Conservation (phyloP, 2,329 filamentous ascomycete genomes). For the Eutypella sp. region DNA sequence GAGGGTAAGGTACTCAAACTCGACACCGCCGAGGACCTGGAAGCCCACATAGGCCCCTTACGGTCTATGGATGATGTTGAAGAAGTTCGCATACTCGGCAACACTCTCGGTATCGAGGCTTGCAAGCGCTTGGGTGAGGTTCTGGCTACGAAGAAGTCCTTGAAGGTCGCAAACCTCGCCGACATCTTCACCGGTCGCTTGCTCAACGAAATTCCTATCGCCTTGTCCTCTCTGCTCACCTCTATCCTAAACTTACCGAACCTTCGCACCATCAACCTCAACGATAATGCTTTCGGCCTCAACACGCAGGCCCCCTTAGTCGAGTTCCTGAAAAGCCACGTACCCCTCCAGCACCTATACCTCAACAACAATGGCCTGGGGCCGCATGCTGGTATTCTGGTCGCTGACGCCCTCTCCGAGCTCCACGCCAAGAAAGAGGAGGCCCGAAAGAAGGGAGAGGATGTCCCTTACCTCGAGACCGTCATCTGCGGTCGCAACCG, state of each 20-base stretch:
- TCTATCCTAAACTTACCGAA: slow-evolving; percentile 81
- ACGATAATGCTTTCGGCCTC: slow-evolving; percentile 96
- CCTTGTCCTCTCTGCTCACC: slow-evolving; percentile 78
- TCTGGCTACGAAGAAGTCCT: slow-evolving; percentile 75
- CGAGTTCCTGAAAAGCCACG: slow-evolving; percentile 82
- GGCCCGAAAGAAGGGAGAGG: slow-evolving; percentile 64
- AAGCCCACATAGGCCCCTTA: slow-evolving; percentile 74
- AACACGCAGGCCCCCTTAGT: slow-evolving; percentile 92
- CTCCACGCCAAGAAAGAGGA: slow-evolving; percentile 81
- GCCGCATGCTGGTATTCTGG: slow-evolving; percentile 80
- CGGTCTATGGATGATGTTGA: slow-evolving; percentile 69
- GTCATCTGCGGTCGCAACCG: slow-evolving; percentile 95
- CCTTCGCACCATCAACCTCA: slow-evolving; percentile 88
- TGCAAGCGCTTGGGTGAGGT: slow-evolving; percentile 81
- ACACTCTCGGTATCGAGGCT: slow-evolving; percentile 86
- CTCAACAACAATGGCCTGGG: slow-evolving; percentile 98
- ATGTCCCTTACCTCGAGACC: slow-evolving; percentile 84
- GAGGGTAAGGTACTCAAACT: slow-evolving; percentile 92
- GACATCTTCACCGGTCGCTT: slow-evolving; percentile 97
- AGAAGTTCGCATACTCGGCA: slow-evolving; percentile 81
- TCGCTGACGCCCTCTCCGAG: slow-evolving; percentile 80
- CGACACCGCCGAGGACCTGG: slow-evolving; percentile 79
- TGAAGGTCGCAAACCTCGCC: slow-evolving; percentile 82
- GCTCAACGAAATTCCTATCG: slow-evolving; percentile 87
- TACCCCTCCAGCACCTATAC: slow-evolving; percentile 87